Evolutionary conservation across 345 rosid genomes (phyloP).

Genomic region (Brassica incana): DNA sequence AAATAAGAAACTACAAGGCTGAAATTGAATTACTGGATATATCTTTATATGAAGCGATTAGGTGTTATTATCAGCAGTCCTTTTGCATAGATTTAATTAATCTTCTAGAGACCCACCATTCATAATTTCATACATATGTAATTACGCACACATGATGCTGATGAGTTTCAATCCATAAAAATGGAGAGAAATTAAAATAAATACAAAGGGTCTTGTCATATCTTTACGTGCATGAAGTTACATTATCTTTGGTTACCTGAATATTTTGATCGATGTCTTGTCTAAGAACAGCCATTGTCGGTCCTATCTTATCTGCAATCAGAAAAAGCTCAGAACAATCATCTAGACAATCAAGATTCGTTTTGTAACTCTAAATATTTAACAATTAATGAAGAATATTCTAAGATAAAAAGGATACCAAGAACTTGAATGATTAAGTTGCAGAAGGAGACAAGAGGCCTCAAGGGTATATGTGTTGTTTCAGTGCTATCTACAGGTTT

Average conservation of each 20-base stretch:
- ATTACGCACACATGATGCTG: slow-evolving; percentile 20
- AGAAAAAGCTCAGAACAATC: slow-evolving; percentile 7
- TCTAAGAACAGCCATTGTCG: slow-evolving; percentile 92
- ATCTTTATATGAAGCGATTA: slow-evolving; percentile 20
- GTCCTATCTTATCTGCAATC: slow-evolving; percentile 92
- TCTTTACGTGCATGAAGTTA: slow-evolving; percentile 25
- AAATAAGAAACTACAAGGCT: slow-evolving; percentile 21
- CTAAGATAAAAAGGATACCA: slow-evolving; percentile 47
- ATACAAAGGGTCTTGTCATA: slow-evolving; percentile 18
- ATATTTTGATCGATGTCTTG: slow-evolving; percentile 81
- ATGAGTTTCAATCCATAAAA: slow-evolving; percentile 27
- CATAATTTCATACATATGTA: not conserved
- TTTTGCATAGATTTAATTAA: not conserved
- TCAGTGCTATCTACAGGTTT: slow-evolving; percentile 43
- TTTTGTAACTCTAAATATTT: not conserved
- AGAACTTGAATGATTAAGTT: slow-evolving; percentile 78
- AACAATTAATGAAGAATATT: not conserved
- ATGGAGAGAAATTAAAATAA: slow-evolving; percentile 1
- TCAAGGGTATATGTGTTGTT: slow-evolving; percentile 54
- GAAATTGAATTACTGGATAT: slow-evolving; percentile 10
- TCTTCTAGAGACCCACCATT: slow-evolving; percentile 16
- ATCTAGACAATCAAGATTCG: not conserved
- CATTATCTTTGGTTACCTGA: slow-evolving; percentile 51
- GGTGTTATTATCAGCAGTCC: slow-evolving; percentile 13
- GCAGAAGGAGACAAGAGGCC: slow-evolving; percentile 68